phyloP scores from a whole-genome alignment of 2,329 filamentous ascomycete species.

The Cytospora mali region DNA sequence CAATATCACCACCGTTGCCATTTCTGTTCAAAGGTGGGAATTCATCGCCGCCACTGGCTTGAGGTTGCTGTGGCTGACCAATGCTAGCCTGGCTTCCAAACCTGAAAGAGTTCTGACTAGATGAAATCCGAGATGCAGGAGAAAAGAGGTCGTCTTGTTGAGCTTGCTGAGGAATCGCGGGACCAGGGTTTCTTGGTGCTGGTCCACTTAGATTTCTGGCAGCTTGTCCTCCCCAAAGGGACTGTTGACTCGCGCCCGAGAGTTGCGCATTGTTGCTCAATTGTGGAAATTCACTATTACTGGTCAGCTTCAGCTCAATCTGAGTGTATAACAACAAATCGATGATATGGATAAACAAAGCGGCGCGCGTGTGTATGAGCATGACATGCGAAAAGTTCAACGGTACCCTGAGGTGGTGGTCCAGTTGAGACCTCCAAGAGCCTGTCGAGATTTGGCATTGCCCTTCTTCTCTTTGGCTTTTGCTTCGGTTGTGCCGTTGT shows the following conservation, averaged over 20 bases:
- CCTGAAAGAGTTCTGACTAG: constrained; percentile 52
- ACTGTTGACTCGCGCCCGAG: constrained; percentile 50
- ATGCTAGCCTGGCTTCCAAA: constrained; percentile 53
- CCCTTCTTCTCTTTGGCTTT: background rate
- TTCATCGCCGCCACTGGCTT: constrained; percentile 56
- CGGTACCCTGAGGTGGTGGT: constrained; percentile 27
- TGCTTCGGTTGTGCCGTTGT: no score
- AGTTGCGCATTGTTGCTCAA: constrained; percentile 57
- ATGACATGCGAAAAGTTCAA: constrained; percentile 3
- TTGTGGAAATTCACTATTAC: constrained; percentile 64
- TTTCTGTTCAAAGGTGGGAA: constrained; percentile 64
- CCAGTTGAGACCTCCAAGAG: background rate
- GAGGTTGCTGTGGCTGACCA: constrained; percentile 49
- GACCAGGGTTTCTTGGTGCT: constrained; percentile 54
- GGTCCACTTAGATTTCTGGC: constrained; percentile 52
- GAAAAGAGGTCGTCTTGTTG: constrained; percentile 53
- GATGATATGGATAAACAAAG: background rate
- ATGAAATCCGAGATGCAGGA: constrained; percentile 41
- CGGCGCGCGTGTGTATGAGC: background rate
- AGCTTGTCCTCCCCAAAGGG: constrained; percentile 57
- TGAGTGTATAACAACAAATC: background rate
- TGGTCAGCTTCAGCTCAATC: constrained; percentile 31
- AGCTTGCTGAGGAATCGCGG: constrained; percentile 53
- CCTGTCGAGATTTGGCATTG: background rate
- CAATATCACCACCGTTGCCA: constrained; percentile 60